Percentiles rank a stretch among this genome's conserved stretches.
Evolutionary conservation across 257 asterid genomes (phyloP).

Genomic region (Scutellaria galericulata): DNA sequence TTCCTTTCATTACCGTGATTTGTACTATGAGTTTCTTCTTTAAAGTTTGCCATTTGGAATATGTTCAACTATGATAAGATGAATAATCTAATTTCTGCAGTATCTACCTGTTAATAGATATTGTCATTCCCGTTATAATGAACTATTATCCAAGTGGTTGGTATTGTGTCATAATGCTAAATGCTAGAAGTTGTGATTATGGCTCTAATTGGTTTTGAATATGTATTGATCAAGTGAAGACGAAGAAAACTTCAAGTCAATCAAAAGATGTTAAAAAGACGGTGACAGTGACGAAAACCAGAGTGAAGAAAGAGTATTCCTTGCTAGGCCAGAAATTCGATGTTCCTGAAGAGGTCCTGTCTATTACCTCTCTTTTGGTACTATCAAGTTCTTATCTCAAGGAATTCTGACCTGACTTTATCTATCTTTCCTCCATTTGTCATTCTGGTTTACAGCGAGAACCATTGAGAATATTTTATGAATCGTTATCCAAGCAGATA

Average conservation of each 20-base stretch:
- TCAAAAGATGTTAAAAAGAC: constrained; percentile 58
- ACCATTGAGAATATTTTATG: constrained; percentile 87
- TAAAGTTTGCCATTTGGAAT: background rate
- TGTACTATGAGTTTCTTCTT: background rate
- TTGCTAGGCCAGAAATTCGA: constrained; percentile 92
- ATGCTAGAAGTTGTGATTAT: too few species aligned
- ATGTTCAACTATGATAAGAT: background rate
- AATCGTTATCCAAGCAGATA: constrained; percentile 81
- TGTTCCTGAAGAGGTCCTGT: constrained; percentile 86
- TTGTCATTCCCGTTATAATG: background rate
- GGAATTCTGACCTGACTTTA: constrained; percentile 22
- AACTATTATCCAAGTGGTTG: background rate
- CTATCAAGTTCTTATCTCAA: background rate
- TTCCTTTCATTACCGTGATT: too few species aligned
- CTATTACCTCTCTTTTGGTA: constrained; percentile 8
- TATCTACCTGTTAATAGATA: too few species aligned
- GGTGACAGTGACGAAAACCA: constrained; percentile 49
- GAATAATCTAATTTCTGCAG: too few species aligned
- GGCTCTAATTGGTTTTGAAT: constrained; percentile 37
- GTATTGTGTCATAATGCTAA: background rate
- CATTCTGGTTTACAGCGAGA: constrained; percentile 65
- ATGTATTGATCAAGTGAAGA: constrained; percentile 63
- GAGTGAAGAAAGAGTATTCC: constrained; percentile 79
- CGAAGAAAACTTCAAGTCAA: constrained; percentile 56
- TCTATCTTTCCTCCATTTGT: constrained; percentile 23